Evolutionary conservation across 305 asterid genomes (phyloP), one percentile per base, ranked within the genome.

Genomic region (Fraxinus latifolia): DNA sequence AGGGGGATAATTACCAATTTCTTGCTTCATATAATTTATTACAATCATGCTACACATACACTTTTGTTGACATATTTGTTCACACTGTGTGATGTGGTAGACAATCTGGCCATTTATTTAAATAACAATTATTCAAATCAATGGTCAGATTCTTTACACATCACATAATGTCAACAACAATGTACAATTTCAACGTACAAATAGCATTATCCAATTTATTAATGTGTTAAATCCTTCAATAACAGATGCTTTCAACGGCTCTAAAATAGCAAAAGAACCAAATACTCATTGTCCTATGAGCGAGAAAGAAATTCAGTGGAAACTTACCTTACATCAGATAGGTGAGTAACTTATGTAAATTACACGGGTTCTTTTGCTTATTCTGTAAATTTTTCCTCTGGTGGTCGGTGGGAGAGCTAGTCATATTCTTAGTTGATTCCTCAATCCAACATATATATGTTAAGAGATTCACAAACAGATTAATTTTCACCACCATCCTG

Each of bases 321-420:
- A 95, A 82, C 98, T 92, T 83, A 89, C 95, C 9, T 86, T 95
- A 77, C 98, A 95, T 86, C 98, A 95, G 85, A 95, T 93, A 90
- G 99, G 98, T 92, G 81, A 21, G 92, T 86, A 5, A 29, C 39
- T 12, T 55, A 1, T 32, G 12, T 14, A 21, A 0, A 73, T 74
- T 25, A 80, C 21, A 34, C 47, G 81, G 84, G 80, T 77, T 44
- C 80, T 74, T 81, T 74, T 85, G 32, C 71, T 85, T 32, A 37
- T 32, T 32, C 29, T 79, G 15, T 53, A 29, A 39, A 44, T 31
- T 62, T 81, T 62, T 47, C 58, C 42, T 31, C 39, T 5, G 21
- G 6, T 65, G 33, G 6, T 11, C 33, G 0, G 72, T 65, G 34
- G n/a, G n/a, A 65, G 32, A 65, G 72, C 34, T 21, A 65, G 17